These are phyloP conservation scores for Ophiocordyceps camponoti-rufipedis DNA, from an alignment of 2,329 filamentous ascomycete species.

Conservation along the genomic window DNA sequence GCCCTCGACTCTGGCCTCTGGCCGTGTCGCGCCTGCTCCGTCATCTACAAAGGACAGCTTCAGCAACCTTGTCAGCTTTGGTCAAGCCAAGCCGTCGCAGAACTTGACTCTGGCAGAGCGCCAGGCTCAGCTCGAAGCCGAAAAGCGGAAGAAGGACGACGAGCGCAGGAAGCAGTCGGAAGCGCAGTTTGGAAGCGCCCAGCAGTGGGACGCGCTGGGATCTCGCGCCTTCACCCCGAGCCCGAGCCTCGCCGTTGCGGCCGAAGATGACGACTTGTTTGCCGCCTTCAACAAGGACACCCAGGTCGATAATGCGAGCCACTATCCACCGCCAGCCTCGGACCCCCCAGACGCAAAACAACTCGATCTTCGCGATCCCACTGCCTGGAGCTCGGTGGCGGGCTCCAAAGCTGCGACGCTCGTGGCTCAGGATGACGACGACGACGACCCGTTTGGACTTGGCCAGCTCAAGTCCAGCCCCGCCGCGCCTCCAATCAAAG, in stretches of 20 bases:
- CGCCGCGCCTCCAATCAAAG: constrained; percentile 9
- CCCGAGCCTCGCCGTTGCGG: constrained; percentile 7
- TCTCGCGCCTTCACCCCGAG: constrained; percentile 26
- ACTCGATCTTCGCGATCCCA: constrained; percentile 34
- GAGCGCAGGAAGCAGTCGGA: constrained; percentile 56
- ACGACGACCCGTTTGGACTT: constrained; percentile 81
- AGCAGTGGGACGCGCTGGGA: constrained; percentile 61
- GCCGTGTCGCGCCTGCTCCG: too few species aligned
- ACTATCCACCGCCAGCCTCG: constrained; percentile 36
- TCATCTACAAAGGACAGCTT: constrained; percentile 44
- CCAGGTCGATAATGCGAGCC: constrained; percentile 46
- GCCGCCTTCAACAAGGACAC: constrained; percentile 49
- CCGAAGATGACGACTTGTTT: constrained; percentile 40
- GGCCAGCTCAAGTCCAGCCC: constrained; percentile 35
- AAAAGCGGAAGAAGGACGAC: constrained; percentile 55
- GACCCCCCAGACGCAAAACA: constrained; percentile 26
- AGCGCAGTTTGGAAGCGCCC: constrained; percentile 56
- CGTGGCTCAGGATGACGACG: constrained; percentile 28
- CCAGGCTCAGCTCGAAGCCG: constrained; percentile 45
- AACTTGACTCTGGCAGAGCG: constrained; percentile 66
- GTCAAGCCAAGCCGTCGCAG: constrained; percentile 36
- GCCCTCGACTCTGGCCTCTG: constrained; percentile 9
- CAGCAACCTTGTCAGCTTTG: constrained; percentile 52
- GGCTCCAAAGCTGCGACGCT: constrained; percentile 4
- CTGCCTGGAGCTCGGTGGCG: constrained; percentile 25